Percentiles rank a stretch among this genome's conserved stretches.
These are phyloP conservation scores for Neocatenulostroma microsporum DNA, from an alignment of 2,329 filamentous ascomycete genomes.

Conservation along the genomic window DNA sequence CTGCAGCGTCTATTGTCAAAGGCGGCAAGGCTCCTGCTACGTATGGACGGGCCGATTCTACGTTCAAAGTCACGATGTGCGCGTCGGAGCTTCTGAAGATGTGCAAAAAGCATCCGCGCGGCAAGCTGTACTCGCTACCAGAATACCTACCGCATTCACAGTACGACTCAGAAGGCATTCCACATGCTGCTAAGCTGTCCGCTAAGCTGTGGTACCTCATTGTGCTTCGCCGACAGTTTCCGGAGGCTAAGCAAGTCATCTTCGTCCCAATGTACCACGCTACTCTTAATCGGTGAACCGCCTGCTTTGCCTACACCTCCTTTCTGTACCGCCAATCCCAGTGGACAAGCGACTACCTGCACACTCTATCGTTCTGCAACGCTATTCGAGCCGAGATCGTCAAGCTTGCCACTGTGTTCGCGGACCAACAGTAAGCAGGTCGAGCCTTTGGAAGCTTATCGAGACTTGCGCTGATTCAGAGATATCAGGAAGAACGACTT, in stretches of 20 bases:
- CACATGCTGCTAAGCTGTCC: conserved; percentile 12
- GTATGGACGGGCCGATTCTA: conserved; percentile 17
- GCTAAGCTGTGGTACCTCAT: conserved; percentile 15
- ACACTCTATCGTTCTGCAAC: conserved; percentile 31
- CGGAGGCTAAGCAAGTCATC: conserved; percentile 39
- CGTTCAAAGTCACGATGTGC: conserved; percentile 12
- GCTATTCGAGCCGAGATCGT: conserved; percentile 33
- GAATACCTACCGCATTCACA: conserved; percentile 14
- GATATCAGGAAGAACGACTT: conserved; percentile 37
- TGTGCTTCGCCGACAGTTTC: conserved; percentile 32
- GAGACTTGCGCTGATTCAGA: too few species aligned
- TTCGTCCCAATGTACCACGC: conserved; percentile 46
- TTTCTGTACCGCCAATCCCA: conserved; percentile 33
- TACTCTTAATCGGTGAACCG: conserved; percentile 24
- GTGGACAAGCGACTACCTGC: conserved; percentile 31
- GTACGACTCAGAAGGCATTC: conserved; percentile 15
- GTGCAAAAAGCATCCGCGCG: conserved; percentile 16
- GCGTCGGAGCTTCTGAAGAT: conserved; percentile 15
- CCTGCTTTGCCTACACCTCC: conserved; percentile 36
- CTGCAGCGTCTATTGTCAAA: conserved; percentile 14
- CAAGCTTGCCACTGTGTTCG: conserved; percentile 28
- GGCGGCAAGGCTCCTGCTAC: conserved; percentile 7
- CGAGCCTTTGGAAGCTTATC: too few species aligned
- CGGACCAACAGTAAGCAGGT: too few species aligned
- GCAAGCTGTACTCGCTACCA: conserved; percentile 16